These are phyloP conservation scores for Dioscorea zingiberensis DNA, from an alignment of 106 monocot genomes.

Conservation along the genomic window DNA sequence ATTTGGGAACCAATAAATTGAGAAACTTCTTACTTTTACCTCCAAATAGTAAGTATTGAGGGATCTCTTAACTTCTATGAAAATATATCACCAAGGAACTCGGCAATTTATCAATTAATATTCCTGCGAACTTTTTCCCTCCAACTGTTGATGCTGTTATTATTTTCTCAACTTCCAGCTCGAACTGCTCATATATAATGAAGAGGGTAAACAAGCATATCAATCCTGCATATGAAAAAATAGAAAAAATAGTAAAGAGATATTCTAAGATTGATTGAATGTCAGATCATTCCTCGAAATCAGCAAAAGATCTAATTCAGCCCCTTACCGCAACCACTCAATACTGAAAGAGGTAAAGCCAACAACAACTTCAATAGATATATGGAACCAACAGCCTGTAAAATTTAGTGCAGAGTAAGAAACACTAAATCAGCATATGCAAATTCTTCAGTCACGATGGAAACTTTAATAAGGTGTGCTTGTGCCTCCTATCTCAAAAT, in stretches of 20 bases:
- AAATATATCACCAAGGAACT: slow-evolving; percentile 3
- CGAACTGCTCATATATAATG: slow-evolving; percentile 84
- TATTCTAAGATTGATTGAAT: background rate
- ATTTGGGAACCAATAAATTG: no score
- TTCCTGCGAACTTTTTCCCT: slow-evolving; percentile 17
- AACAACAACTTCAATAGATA: slow-evolving; percentile 48
- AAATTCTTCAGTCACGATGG: background rate
- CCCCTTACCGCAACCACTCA: slow-evolving; percentile 52
- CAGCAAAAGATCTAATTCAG: background rate
- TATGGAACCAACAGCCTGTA: slow-evolving; percentile 37
- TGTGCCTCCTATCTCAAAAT: no score
- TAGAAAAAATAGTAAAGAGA: slow-evolving; percentile 2
- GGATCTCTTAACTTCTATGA: background rate
- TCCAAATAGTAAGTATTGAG: no score
- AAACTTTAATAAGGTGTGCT: no score
- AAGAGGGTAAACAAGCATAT: slow-evolving; percentile 56
- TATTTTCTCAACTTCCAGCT: slow-evolving; percentile 59
- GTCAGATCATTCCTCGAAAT: background rate
- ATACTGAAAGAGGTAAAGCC: slow-evolving; percentile 24
- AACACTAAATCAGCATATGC: background rate
- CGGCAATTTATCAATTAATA: slow-evolving; percentile 26
- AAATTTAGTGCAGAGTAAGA: background rate
- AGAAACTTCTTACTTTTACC: no score
- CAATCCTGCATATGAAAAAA: slow-evolving; percentile 41
- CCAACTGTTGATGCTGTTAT: slow-evolving; percentile 11